These are phyloP conservation scores for Deinandra increscens DNA, from an alignment of 129 eudicot species.

Conservation along the genomic window DNA sequence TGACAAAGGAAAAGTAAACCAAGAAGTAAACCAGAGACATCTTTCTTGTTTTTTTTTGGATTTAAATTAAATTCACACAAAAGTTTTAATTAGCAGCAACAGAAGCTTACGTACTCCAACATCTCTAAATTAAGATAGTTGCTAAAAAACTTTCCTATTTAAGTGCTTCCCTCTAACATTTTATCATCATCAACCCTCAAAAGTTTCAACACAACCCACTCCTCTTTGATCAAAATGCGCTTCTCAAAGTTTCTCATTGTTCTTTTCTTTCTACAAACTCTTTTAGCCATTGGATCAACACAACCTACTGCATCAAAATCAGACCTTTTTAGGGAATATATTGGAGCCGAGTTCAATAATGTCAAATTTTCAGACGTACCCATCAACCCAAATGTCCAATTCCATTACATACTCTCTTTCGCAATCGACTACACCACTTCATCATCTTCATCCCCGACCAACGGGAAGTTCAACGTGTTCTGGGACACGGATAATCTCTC, in stretches of 20 bases:
- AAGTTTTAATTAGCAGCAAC: not conserved
- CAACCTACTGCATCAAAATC: constrained; percentile 38
- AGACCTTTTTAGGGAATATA: constrained; percentile 62
- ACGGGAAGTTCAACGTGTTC: constrained; percentile 67
- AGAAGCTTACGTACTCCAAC: not conserved
- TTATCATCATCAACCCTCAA: constrained; percentile 9
- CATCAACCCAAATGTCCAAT: constrained; percentile 52
- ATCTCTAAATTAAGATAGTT: not conserved
- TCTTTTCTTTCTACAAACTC: constrained; percentile 41
- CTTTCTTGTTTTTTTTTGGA: not conserved
- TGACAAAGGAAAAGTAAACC: not conserved
- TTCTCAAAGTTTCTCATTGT: constrained; percentile 29
- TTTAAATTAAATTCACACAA: not conserved
- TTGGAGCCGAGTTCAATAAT: constrained; percentile 69
- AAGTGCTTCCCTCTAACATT: not conserved
- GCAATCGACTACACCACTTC: constrained; percentile 72
- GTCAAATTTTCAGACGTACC: constrained; percentile 69
- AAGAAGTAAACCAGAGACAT: not conserved
- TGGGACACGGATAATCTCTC: constrained; percentile 70
- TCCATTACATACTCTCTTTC: constrained; percentile 75
- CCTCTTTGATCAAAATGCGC: constrained; percentile 29
- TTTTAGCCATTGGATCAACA: constrained; percentile 27
- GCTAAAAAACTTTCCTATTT: constrained; percentile 17
- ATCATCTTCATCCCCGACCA: constrained; percentile 56
- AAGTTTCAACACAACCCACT: constrained; percentile 26